Base-by-base conservation (phyloP, 2,329 filamentous ascomycete genomes). In the Parafenestella ontariensis region DNA sequence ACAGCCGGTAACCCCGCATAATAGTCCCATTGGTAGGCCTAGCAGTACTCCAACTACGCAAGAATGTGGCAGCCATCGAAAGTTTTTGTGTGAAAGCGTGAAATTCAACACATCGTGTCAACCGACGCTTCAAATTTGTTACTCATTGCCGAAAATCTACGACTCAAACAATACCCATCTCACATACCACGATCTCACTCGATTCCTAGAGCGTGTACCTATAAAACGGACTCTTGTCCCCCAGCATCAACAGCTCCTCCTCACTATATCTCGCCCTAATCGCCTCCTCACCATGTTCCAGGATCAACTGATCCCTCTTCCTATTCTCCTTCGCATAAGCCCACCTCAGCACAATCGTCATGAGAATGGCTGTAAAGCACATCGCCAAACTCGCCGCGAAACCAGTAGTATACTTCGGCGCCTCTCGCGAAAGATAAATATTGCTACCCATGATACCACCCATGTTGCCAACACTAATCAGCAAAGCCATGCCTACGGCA, bases 401-500 rank as follows among this genome's bases (percentile, higher is more conserved):
- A 0, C 83, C 83, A 0, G 80, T 81, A 31, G 62, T 72, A 59
- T 83, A 86, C 26, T 68, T 67, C 0, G 83, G 83, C 44, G 73
- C 75, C 63, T 86, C 80, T 0, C 68, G 65, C 3, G 72, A 62
- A 29, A 84, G 64, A 59, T 81, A 86, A 49, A 85, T 78, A 58
- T 85, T 84, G 39, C 76, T 78, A 1, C 72, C 72, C 71, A 74
- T 74, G 55, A 75, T 75, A 10, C 72, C 72, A 2, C 72, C 72
- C 49, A 79, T 70, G 64, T 85, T 85, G 11, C 83, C 83, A 5
- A 83, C 75, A 3, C 62, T 62, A 18, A 54, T 79, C 61, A 61
- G 74, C 81, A 85, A 76, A 15, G 83, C 83, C 18, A 82, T 77
- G 5, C 79, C 78, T 24, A 87, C 77, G 1, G 72, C 72, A 11